A percentile compares a stretch with the other conserved stretches of the same genome.
Evolutionary conservation across 202 grass and related monocot genomes (phyloP).

Genomic region (Zizania palustris): DNA sequence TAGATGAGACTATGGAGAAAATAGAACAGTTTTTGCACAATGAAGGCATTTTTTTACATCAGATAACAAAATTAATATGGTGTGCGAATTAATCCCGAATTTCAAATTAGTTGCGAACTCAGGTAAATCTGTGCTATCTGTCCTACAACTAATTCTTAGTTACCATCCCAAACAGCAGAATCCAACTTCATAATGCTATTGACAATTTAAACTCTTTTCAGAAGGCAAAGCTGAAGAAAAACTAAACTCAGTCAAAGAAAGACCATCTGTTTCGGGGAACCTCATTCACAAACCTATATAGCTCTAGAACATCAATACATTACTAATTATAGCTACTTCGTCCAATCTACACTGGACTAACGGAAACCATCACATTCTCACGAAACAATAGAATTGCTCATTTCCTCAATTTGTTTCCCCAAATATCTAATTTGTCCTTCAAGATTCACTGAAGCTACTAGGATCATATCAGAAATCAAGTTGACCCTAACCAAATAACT

Average conservation of each 20-base stretch:
- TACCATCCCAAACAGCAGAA: background rate
- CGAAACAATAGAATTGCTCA: background rate
- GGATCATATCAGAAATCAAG: background rate
- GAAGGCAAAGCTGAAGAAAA: conserved; percentile 18
- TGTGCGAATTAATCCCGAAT: background rate
- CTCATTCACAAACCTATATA: background rate
- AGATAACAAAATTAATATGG: background rate
- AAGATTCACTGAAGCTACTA: conserved; percentile 12
- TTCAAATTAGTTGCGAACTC: background rate
- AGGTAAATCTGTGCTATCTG: background rate
- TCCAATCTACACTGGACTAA: background rate
- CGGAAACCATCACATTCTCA: background rate
- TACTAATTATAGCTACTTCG: conserved; percentile 1
- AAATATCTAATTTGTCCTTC: background rate
- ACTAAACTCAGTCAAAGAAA: background rate
- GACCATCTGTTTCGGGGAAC: background rate
- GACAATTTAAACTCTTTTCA: background rate
- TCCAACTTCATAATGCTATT: background rate
- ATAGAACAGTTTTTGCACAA: background rate
- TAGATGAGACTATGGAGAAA: background rate
- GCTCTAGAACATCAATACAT: conserved; percentile 15
- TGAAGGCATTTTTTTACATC: background rate
- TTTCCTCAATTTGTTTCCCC: background rate
- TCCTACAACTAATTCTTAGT: background rate
- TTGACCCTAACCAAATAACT: background rate